phyloP scores from a whole-genome alignment of 768 basidiomycete genomes.

The Cubamyces sp. region DNA sequence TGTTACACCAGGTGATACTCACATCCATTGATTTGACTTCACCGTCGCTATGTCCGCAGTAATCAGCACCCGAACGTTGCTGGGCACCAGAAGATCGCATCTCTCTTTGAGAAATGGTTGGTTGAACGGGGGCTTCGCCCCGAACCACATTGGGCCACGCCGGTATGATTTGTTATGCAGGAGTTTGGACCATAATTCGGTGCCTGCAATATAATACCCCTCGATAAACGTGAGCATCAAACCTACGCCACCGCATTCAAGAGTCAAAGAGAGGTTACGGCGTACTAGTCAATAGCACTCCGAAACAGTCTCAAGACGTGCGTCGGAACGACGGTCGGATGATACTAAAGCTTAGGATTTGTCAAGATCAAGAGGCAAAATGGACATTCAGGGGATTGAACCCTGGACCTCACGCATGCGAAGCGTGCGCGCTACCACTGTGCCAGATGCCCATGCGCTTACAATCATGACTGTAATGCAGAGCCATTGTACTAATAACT shows the following conservation, averaged over 20 bases:
- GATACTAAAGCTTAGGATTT: neutral
- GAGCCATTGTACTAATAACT: too few relatives aligned
- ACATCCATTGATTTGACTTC: neutral
- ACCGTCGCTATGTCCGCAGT: conserved; percentile 28
- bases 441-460: conserved; percentile 38
- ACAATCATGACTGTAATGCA: too few relatives aligned
- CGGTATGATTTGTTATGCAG: neutral
- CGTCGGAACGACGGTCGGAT: neutral
- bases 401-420: conserved; percentile 40
- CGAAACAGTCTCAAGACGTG: too few relatives aligned
- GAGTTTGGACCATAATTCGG: too few relatives aligned
- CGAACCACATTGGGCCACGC: conserved; percentile 21
- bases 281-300: too few relatives aligned
- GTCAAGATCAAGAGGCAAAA: neutral
- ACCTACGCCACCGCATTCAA: too few relatives aligned
- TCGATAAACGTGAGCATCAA: too few relatives aligned
- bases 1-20: too few relatives aligned
- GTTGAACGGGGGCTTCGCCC: conserved; percentile 49
- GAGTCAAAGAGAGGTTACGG: too few relatives aligned
- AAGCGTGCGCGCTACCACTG: conserved; percentile 43
- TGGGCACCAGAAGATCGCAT: conserved; percentile 53
- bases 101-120: conserved; percentile 49
- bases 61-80: conserved; percentile 53
- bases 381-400: conserved; percentile 39
- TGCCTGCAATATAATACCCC: too few relatives aligned